Evolutionary conservation across 352 stramenopile genomes (phyloP).

Genomic region (Albugo candida): DNA sequence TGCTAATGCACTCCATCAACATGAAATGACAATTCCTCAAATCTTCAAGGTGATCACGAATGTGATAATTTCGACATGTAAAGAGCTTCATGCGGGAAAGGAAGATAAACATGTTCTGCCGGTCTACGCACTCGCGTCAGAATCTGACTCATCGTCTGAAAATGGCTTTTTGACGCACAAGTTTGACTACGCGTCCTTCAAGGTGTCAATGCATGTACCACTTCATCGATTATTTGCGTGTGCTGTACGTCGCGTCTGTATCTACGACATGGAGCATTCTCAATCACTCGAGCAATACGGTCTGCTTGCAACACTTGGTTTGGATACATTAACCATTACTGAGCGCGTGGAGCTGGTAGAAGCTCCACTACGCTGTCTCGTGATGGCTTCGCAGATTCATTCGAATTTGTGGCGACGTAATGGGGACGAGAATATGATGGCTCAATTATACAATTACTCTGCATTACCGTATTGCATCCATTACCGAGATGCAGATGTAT

Average conservation of each 20-base stretch:
- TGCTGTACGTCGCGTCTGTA: slow-evolving; percentile 41
- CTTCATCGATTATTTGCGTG: slow-evolving; percentile 64
- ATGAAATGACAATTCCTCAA: slow-evolving; percentile 15
- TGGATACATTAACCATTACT: slow-evolving; percentile 24
- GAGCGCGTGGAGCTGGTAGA: slow-evolving; percentile 46
- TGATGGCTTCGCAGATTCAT: slow-evolving; percentile 77
- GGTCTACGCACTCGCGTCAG: neutral
- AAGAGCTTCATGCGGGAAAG: neutral
- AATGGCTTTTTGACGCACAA: slow-evolving; percentile 22
- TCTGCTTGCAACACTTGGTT: slow-evolving; percentile 31
- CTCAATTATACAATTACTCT: slow-evolving; percentile 80
- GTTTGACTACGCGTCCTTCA: slow-evolving; percentile 37
- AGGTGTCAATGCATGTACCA: slow-evolving; percentile 59
- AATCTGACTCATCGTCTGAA: neutral
- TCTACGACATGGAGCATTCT: slow-evolving; percentile 31
- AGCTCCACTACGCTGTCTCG: slow-evolving; percentile 55
- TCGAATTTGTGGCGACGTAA: slow-evolving; percentile 75
- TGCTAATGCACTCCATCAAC: slow-evolving; percentile 14
- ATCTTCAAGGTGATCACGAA: slow-evolving; percentile 29
- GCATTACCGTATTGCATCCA: slow-evolving; percentile 73
- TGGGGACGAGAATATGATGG: slow-evolving; percentile 78
- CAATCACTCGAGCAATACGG: slow-evolving; percentile 22
- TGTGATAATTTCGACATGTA: slow-evolving; percentile 10
- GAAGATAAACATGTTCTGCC: slow-evolving; percentile 16
- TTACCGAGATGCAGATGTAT: slow-evolving; percentile 62